Percentiles rank a stretch among this genome's conserved stretches.
Conservation (phyloP, 768 basidiomycete genomes). For the Mycena filopes region DNA sequence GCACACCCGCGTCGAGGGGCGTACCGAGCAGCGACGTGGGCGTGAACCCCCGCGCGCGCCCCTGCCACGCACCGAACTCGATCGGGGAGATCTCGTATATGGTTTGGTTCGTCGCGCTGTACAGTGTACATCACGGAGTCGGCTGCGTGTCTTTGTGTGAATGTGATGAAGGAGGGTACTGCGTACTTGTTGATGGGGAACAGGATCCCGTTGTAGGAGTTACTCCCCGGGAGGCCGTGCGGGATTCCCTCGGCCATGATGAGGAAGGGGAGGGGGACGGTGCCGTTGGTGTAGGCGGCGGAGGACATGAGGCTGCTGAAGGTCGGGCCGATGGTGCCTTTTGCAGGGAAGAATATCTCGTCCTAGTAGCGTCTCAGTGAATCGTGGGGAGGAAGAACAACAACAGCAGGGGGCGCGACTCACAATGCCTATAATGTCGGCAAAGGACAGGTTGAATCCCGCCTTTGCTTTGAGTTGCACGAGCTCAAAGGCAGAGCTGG, state of each 20-base stretch:
- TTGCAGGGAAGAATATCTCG: constrained; percentile 4
- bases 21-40: constrained; percentile 20
- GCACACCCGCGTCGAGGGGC: constrained; percentile 14
- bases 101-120: constrained; percentile 21
- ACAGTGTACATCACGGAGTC: no score
- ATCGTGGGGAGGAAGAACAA: neutral
- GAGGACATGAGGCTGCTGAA: constrained; percentile 15
- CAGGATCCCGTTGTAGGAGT: constrained; percentile 18
- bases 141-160: neutral
- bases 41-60: constrained; percentile 14
- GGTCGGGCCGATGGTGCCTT: neutral
- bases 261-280: constrained; percentile 22
- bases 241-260: constrained; percentile 20
- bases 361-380: constrained; percentile 1
- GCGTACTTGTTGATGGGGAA: constrained; percentile 19
- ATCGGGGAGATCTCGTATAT: constrained; percentile 21
- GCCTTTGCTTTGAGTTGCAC: constrained; percentile 16
- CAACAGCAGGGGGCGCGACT: neutral
- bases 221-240: constrained; percentile 11
- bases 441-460: constrained; percentile 17
- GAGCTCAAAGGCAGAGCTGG: constrained; percentile 12
- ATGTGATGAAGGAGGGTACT: neutral
- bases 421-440: constrained; percentile 7
- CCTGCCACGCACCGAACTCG: constrained; percentile 20
- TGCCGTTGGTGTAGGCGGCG: constrained; percentile 16